phyloP scores from a whole-genome alignment of 768 basidiomycete species.

The Harrya chromipes region DNA sequence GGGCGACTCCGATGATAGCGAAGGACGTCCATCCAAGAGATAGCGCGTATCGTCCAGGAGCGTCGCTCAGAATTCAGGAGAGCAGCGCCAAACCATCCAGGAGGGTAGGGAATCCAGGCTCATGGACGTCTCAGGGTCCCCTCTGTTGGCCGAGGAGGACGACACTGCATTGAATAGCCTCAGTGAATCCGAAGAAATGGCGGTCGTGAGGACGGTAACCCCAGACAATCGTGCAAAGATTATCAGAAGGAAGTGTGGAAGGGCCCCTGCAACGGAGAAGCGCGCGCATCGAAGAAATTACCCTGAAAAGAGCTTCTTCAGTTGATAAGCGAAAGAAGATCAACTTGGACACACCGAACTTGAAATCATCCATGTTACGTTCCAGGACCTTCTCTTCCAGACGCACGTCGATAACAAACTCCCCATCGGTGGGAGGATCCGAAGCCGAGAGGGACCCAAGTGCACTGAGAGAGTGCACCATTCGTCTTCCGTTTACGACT shows the following conservation, averaged over 20 bases:
- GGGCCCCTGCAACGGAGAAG: slow-evolving; percentile 15
- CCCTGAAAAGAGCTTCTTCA: slow-evolving; percentile 12
- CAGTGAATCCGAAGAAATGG: background rate
- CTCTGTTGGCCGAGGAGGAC: slow-evolving; percentile 14
- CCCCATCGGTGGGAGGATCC: too few relatives aligned
- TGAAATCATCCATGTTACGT: slow-evolving; percentile 11
- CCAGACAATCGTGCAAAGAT: background rate
- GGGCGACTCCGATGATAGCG: slow-evolving; percentile 5
- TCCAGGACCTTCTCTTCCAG: slow-evolving; percentile 8
- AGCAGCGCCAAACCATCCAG: background rate
- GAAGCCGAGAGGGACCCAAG: background rate
- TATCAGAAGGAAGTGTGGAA: background rate
- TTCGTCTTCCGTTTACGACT: slow-evolving; percentile 26
- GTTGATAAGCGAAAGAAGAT: background rate
- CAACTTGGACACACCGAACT: background rate
- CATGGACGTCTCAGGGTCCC: slow-evolving; percentile 25
- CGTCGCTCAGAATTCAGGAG: background rate
- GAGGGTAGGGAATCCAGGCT: slow-evolving; percentile 16
- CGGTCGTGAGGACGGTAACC: background rate
- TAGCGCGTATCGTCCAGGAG: slow-evolving; percentile 7
- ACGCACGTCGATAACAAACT: background rate
- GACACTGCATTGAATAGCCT: background rate
- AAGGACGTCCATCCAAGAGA: slow-evolving; percentile 21
- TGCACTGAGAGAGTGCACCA: slow-evolving; percentile 14
- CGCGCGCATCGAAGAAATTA: slow-evolving; percentile 19